Evolutionary conservation across 2,329 filamentous ascomycete genomes (phyloP).

Genomic region (Talaromyces verruculosus): DNA sequence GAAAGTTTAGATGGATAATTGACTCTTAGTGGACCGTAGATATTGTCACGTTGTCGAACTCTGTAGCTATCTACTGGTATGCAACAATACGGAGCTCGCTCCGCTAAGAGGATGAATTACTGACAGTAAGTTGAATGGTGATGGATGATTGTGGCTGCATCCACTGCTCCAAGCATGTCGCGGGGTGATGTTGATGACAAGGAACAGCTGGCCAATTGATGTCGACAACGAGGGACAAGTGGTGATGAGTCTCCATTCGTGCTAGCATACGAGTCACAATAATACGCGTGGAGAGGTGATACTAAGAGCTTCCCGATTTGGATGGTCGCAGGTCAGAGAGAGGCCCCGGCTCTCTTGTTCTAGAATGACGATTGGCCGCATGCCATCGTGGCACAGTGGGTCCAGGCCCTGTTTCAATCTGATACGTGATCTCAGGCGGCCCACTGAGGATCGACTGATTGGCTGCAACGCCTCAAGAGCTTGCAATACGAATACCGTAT

Average conservation of each 20-base stretch:
- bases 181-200: neutral
- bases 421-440: constrained; percentile 6
- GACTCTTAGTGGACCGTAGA: neutral
- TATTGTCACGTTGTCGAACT: neutral
- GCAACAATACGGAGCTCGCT: neutral
- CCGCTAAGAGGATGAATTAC: neutral
- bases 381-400: constrained; percentile 1
- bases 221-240: neutral
- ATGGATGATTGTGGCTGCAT: constrained; percentile 6
- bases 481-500: constrained; percentile 1
- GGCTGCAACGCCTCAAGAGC: neutral
- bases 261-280: neutral
- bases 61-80: neutral
- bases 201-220: constrained; percentile 8
- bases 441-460: neutral
- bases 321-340: constrained; percentile 10
- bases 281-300: neutral
- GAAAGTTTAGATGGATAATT: neutral
- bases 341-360: neutral
- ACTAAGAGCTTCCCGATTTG: constrained; percentile 1
- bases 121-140: neutral
- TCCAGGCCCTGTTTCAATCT: neutral
- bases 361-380: constrained; percentile 7
- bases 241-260: neutral
- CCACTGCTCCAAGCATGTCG: constrained; percentile 4